These are phyloP conservation scores for Phytopythium ostracodes DNA, from an alignment of 352 stramenopile genomes.

Conservation along the genomic window DNA sequence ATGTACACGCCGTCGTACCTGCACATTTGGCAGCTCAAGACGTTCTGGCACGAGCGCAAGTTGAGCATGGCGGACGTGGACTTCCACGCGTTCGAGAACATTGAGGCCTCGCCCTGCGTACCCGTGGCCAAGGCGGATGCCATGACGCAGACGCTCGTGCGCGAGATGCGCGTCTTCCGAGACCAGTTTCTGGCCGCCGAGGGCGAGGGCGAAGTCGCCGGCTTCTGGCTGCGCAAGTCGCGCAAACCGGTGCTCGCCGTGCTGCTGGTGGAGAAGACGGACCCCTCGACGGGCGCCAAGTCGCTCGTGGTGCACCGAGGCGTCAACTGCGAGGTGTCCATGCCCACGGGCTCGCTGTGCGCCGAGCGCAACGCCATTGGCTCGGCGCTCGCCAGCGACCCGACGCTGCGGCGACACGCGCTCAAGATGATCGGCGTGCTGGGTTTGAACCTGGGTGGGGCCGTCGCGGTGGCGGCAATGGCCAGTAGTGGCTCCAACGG, in stretches of 20 bases:
- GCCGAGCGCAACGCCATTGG: constrained; percentile 98
- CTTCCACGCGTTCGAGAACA: constrained; percentile 96
- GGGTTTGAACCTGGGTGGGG: constrained; percentile 56
- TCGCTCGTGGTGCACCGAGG: constrained; percentile 88
- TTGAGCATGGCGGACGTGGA: constrained; percentile 96
- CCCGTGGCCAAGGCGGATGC: constrained; percentile 73
- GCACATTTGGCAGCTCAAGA: constrained; percentile 99
- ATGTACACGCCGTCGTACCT: constrained; percentile 95
- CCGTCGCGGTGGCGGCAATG: constrained; percentile 11
- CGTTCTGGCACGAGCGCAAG: constrained; percentile 97
- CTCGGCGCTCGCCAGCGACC: constrained; percentile 93
- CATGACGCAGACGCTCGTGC: constrained; percentile 83
- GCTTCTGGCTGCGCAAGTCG: constrained; percentile 98
- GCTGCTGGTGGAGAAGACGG: constrained; percentile 91
- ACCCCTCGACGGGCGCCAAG: constrained; percentile 35
- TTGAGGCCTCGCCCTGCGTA: constrained; percentile 93
- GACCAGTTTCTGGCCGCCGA: constrained; percentile 79
- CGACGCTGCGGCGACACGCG: constrained; percentile 87
- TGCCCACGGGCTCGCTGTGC: constrained; percentile 95
- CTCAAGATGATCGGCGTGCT: constrained; percentile 96
- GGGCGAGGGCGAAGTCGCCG: constrained; percentile 84
- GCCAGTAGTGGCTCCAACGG: not conserved
- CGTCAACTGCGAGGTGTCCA: constrained; percentile 99
- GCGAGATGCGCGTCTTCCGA: constrained; percentile 90
- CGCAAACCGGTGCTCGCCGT: constrained; percentile 97